Percentiles rank a stretch among this genome's conserved stretches.
Evolutionary conservation across 371 early-diverging fungal species (phyloP).

Genomic region (Phascolomyces articulosus): DNA sequence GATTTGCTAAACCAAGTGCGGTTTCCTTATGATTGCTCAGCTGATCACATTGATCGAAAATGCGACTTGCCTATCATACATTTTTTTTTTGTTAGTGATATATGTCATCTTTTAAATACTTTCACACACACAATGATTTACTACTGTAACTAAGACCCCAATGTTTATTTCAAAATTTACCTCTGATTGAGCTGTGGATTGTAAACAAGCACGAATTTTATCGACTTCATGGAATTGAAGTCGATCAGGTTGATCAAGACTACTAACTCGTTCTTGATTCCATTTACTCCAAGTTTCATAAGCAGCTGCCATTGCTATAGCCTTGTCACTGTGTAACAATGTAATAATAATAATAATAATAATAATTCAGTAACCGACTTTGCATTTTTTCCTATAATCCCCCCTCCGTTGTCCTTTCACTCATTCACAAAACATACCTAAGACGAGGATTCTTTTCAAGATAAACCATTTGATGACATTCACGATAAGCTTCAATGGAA

Average conservation of each 20-base stretch:
- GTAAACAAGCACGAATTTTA: conserved; percentile 18
- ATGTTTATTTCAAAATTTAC: conserved; percentile 1
- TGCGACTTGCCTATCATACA: conserved; percentile 13
- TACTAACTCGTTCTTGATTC: conserved; percentile 33
- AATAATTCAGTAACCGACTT: background rate
- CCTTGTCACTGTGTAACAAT: conserved; percentile 40
- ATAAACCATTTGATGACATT: conserved; percentile 41
- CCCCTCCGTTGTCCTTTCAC: background rate
- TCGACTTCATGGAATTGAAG: conserved; percentile 10
- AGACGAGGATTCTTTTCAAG: conserved; percentile 20
- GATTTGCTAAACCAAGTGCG: conserved; percentile 30
- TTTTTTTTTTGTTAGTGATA: background rate
- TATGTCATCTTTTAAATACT: background rate
- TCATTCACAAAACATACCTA: conserved; percentile 20
- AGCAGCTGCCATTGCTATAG: conserved; percentile 53
- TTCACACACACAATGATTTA: background rate
- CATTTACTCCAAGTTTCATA: conserved; percentile 51
- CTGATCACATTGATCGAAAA: conserved; percentile 26
- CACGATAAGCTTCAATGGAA: conserved; percentile 40
- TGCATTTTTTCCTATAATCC: background rate
- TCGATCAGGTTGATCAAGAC: background rate
- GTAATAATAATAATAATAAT: background rate
- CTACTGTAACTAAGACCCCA: too few relatives aligned
- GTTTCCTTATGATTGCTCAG: conserved; percentile 39
- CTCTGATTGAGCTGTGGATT: conserved; percentile 19